Conservation (phyloP, 352 stramenopile species). For the Phytophthora meadii region DNA sequence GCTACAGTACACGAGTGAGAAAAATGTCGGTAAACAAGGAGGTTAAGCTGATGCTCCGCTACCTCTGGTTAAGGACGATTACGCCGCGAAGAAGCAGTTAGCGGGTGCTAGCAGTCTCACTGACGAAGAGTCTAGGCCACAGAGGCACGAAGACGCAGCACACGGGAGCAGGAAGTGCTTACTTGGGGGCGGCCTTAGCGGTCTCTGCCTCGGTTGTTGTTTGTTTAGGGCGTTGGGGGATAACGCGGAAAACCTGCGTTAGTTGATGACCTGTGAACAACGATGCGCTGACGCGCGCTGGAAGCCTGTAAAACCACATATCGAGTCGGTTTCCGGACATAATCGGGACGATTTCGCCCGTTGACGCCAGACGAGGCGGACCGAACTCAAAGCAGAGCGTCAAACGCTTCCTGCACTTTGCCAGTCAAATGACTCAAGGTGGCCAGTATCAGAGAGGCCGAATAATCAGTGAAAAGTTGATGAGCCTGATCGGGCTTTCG, state of each 20-base stretch:
- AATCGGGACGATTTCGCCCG: not conserved
- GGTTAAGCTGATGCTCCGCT: not conserved
- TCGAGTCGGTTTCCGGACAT: conserved; percentile 39
- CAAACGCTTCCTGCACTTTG: too few species aligned
- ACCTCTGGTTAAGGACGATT: conserved; percentile 13
- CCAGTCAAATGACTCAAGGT: too few species aligned
- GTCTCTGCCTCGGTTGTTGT: conserved; percentile 14
- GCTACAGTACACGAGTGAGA: conserved; percentile 13
- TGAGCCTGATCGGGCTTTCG: not conserved
- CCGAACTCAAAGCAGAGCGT: not conserved
- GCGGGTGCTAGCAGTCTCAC: not conserved
- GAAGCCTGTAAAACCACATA: conserved; percentile 21
- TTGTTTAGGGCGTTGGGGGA: conserved; percentile 10
- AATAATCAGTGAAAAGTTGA: too few species aligned
- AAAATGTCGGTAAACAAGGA: not conserved
- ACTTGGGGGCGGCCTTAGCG: conserved; percentile 4
- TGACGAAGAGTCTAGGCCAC: conserved; percentile 6
- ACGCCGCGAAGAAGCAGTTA: not conserved
- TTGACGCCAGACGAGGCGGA: conserved; percentile 17
- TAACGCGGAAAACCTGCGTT: conserved; percentile 22
- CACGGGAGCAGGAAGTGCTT: conserved; percentile 5
- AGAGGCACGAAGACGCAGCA: conserved; percentile 3
- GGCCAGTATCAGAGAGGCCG: too few species aligned
- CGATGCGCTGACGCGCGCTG: not conserved
- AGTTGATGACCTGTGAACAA: not conserved